Evolutionary conservation across 768 basidiomycete species (phyloP).

Genomic region (Bullera alba): DNA sequence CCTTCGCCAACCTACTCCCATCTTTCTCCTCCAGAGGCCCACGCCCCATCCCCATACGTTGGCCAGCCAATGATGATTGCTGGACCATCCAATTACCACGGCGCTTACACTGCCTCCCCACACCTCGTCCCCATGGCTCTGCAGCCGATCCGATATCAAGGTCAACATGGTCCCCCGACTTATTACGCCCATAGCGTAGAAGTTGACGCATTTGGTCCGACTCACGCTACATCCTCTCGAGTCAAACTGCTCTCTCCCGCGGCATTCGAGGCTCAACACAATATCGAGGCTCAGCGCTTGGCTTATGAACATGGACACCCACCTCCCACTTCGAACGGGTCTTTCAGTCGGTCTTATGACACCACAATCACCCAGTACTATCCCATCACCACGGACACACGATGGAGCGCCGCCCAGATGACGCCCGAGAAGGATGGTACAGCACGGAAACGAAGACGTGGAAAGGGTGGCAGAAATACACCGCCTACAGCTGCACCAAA

Average conservation of each 20-base stretch:
- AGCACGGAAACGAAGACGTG: conserved; percentile 24
- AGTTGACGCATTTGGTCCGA: conserved; percentile 10
- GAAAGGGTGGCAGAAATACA: conserved; percentile 9
- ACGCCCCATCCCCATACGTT: conserved; percentile 7
- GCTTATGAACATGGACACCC: too few relatives aligned
- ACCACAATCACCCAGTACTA: conserved; percentile 36
- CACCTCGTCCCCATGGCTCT: conserved; percentile 1
- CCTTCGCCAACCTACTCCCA: conserved; percentile 27
- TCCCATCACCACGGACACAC: conserved; percentile 13
- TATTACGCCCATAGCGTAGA: conserved; percentile 18
- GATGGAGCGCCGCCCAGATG: conserved; percentile 12
- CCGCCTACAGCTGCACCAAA: conserved; percentile 1
- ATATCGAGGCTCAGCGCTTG: conserved; percentile 5
- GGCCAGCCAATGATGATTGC: too few relatives aligned
- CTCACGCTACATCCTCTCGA: background rate
- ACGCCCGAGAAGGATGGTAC: conserved; percentile 15
- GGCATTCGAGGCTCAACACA: conserved; percentile 3
- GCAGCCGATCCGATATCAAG: conserved; percentile 13
- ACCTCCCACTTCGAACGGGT: too few relatives aligned
- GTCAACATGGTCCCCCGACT: conserved; percentile 3
- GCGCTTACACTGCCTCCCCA: conserved; percentile 11
- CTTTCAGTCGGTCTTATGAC: conserved; percentile 23
- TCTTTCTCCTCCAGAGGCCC: conserved; percentile 8
- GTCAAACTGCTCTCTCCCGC: conserved; percentile 6
- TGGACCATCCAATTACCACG: conserved; percentile 7